A percentile compares a stretch with the other conserved stretches of the same genome.
Evolutionary conservation across 257 asterid species (phyloP).

Genomic region (Ilex asprella): DNA sequence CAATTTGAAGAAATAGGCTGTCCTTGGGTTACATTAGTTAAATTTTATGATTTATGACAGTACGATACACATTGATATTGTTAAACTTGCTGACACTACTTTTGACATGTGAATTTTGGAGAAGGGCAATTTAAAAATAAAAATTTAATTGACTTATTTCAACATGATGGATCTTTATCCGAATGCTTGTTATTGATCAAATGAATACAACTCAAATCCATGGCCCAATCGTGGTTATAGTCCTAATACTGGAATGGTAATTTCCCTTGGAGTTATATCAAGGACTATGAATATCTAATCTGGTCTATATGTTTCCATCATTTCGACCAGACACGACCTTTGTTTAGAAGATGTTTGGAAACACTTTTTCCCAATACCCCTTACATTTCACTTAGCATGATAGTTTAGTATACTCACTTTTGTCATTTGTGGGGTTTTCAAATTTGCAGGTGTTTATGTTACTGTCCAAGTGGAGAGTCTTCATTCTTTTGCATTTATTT

Average conservation of each 20-base stretch:
- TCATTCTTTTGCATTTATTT: slow-evolving; percentile 42
- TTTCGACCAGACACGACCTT: neutral
- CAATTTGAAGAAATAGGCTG: too few species aligned
- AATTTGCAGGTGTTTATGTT: slow-evolving; percentile 50
- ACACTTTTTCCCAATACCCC: neutral
- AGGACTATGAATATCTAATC: neutral
- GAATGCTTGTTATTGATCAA: too few species aligned
- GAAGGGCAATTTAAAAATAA: too few species aligned
- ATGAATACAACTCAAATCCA: too few species aligned
- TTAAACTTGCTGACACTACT: too few species aligned
- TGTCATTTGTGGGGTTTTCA: neutral
- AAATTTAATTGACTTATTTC: too few species aligned
- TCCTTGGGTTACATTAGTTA: too few species aligned
- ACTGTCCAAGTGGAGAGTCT: slow-evolving; percentile 67
- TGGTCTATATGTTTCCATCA: neutral
- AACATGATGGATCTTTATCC: too few species aligned
- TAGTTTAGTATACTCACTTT: neutral
- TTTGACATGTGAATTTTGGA: too few species aligned
- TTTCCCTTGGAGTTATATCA: neutral
- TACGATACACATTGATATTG: too few species aligned
- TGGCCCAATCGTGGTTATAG: too few species aligned
- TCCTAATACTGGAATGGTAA: neutral
- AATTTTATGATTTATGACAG: too few species aligned
- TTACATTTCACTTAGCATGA: neutral
- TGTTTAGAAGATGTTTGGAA: neutral